A percentile compares a stretch with the other conserved stretches of the same genome.
Evolutionary conservation across 352 stramenopile species (phyloP).

Genomic region (Phytopythium helicoides): DNA sequence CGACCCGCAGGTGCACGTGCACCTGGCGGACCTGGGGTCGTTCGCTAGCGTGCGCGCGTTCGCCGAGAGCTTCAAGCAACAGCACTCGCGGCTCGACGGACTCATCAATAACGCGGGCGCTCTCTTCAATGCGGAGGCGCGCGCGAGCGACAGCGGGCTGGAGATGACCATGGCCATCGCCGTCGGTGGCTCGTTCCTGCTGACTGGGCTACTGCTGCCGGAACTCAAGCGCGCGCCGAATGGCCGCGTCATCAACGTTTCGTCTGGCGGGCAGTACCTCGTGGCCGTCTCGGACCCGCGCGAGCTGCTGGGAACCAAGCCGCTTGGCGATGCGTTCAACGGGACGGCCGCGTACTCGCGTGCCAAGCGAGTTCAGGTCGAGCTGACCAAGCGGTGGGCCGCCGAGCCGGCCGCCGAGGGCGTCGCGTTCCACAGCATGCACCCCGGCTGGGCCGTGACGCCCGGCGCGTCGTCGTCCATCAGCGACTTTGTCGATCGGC

Average conservation of each 20-base stretch:
- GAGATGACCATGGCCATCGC: slow-evolving; percentile 45
- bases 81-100: slow-evolving; percentile 24
- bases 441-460: slow-evolving; percentile 47
- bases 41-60: slow-evolving; percentile 40
- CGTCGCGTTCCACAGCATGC: slow-evolving; percentile 51
- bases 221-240: slow-evolving; percentile 33
- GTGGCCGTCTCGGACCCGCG: slow-evolving; percentile 22
- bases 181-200: slow-evolving; percentile 38
- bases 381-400: slow-evolving; percentile 45
- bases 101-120: slow-evolving; percentile 55
- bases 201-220: slow-evolving; percentile 44
- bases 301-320: slow-evolving; percentile 23
- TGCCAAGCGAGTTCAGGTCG: slow-evolving; percentile 48
- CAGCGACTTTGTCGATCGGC: slow-evolving; percentile 32
- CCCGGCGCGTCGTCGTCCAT: slow-evolving; percentile 35
- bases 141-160: slow-evolving; percentile 20
- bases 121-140: slow-evolving; percentile 33
- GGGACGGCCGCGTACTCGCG: slow-evolving; percentile 36
- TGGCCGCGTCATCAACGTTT: slow-evolving; percentile 52
- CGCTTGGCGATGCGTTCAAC: slow-evolving; percentile 22
- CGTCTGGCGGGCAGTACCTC: slow-evolving; percentile 45
- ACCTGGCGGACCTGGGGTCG: slow-evolving; percentile 44
- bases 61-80: slow-evolving; percentile 18
- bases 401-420: slow-evolving; percentile 22
- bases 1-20: slow-evolving; percentile 28